Conservation (phyloP, 352 stramenopile species). For the Pythium sp. region DNA sequence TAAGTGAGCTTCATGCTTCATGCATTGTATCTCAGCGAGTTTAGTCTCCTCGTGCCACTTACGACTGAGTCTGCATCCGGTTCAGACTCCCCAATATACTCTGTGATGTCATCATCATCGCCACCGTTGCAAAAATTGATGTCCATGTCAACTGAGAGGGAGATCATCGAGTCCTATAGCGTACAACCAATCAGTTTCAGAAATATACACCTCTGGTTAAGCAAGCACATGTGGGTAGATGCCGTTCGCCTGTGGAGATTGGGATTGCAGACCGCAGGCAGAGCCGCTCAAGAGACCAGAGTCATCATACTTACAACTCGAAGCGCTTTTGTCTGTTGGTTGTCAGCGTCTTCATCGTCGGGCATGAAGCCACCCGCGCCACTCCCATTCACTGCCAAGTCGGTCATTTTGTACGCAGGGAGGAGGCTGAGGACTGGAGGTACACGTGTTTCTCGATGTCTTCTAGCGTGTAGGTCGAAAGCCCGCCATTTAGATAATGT, state of each 20-base stretch:
- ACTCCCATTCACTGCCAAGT: too few species aligned
- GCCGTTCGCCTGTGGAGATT: neutral
- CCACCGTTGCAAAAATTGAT: neutral
- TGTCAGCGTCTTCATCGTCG: neutral
- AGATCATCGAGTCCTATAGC: constrained; percentile 10
- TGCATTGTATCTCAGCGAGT: neutral
- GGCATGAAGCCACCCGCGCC: too few species aligned
- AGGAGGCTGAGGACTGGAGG: neutral
- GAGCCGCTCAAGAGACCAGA: neutral
- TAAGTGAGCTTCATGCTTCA: neutral
- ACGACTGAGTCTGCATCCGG: constrained; percentile 2
- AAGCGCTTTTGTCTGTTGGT: neutral
- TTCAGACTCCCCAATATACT: neutral
- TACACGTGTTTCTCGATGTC: neutral
- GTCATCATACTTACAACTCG: neutral
- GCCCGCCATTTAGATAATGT: too few species aligned
- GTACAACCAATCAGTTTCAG: neutral
- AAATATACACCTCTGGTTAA: neutral
- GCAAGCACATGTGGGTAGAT: too few species aligned
- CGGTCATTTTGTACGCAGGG: neutral
- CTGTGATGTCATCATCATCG: neutral
- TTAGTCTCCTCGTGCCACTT: neutral
- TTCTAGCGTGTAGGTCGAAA: neutral
- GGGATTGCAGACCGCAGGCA: too few species aligned
- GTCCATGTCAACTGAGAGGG: constrained; percentile 5